Evolutionary conservation across 2,329 filamentous ascomycete species (phyloP), one percentile per base, ranked within the genome.

Genomic region (Pseudomassariella vexata): DNA sequence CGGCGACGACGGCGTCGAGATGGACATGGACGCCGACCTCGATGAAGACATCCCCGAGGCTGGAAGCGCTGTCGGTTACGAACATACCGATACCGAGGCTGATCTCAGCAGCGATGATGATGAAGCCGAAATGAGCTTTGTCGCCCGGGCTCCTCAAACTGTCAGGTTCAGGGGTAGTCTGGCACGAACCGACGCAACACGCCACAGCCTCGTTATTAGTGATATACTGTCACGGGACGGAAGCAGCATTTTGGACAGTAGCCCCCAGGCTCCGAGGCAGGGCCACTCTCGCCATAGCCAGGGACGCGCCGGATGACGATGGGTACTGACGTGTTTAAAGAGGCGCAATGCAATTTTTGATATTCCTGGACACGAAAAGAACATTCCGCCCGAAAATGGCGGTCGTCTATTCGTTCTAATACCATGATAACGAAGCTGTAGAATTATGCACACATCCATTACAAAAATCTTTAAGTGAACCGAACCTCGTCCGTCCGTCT

Each of bases 21-120:
- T 75, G 61, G 69, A 69, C 48, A 79, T 82, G 73, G 78, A 73
- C 30, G 76, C 70, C n/a, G 71, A 87, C 49, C 64, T 86, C 24
- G 82, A 87, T 52, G 79, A 77, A 29, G 79, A 82, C 37, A 73
- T 86, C 21, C 80, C 81, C 14, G 79, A 83, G 38, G 77, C 69
- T 8, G 73, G 76, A 47, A 65, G 63, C 48, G 74, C 68, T 16
- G 67, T 61, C 17, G 73, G 75, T 45, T 87, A 86, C 60, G 82
- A 88, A 62, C 82, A 87, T 52, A 87, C 83, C 7, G 83, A 87
- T 57, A 82, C 81, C 3, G 82, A 86, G 43, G 80, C 68, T 7
- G 78, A 79, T 31, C 44, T 78, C 31, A 71, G 67, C 39, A 62
- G 62, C 29, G 58, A 62, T 16, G 62, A 62, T 5, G 56, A 62